Base-by-base conservation (phyloP, 768 basidiomycete genomes). In the Suillus variegatus region DNA sequence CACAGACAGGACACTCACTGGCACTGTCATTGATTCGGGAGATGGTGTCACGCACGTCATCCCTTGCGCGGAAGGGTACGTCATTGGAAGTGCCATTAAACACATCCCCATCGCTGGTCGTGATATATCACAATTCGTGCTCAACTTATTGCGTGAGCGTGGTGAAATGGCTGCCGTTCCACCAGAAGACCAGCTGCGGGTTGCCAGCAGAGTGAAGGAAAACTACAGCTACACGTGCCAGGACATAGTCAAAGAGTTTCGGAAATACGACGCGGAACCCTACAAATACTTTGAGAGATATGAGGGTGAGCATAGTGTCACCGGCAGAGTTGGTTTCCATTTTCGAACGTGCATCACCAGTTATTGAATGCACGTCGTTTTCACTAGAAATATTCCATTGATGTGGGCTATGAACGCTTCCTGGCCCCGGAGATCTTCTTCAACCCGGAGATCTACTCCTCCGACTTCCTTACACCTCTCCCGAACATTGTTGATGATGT, bases 41-140 rank as follows among this genome's bases (percentile, higher is more conserved):
- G 97, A 99, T 75, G 97, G 97, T 82, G 97, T 99, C 49, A 99
- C 97, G 5, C 97, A 99, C 79, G 97, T 99, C 65, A 99, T 99
- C 74, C 91, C 92, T 63, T 89, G 87, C 64, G 97, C 97, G 32
- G 97, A 99, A 74, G 97, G 97, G 54, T 99, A 99, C 76, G 97
- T 99, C 70, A 98, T 99, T 73, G 97, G 97, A 28, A 96, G 94
- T 71, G 93, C 96, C 1, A 98, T 99, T 85, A 98, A 98, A 78
- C 95, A 98, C 74, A 95, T 99, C 73, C 97, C 97, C 60, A 97
- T 99, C 72, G 97, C 97, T 40, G 97, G 97, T 14, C 92, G 97
- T 68, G 97, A 99, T 76, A 97, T 99, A 78, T 88, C 95, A 12
- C 91, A 94, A 73, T 99, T 99, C 75, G 97, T 99, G 43, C 88